phyloP scores from a whole-genome alignment of 2,329 filamentous ascomycete genomes.

The Leptographium radiaticola region DNA sequence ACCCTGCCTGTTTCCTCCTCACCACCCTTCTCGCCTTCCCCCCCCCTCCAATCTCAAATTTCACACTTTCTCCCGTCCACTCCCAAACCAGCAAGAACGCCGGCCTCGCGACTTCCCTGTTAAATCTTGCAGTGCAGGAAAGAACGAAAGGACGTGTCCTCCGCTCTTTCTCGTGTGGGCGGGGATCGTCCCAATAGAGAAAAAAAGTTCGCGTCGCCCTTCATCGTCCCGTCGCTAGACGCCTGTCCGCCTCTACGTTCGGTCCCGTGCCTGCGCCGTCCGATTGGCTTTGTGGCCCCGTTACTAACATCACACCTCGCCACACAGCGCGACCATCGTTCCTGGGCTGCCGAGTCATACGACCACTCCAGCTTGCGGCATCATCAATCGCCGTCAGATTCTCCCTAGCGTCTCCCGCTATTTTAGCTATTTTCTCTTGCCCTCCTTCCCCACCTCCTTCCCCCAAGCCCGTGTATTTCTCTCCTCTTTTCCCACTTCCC shows the following conservation, averaged over 20 bases:
- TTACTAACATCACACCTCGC: constrained; percentile 5
- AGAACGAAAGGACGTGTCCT: neutral
- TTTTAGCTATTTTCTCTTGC: constrained; percentile 2
- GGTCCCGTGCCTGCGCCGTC: neutral
- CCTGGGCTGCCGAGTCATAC: constrained; percentile 5
- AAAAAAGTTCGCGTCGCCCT: neutral
- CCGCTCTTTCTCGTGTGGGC: neutral
- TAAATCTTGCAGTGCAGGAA: neutral
- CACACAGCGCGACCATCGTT: constrained; percentile 1
- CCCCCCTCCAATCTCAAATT: neutral
- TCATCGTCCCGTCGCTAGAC: too few species aligned
- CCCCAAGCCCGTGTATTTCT: neutral
- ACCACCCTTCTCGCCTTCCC: neutral
- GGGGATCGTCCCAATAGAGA: too few species aligned
- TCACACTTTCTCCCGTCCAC: neutral
- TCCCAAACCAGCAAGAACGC: neutral
- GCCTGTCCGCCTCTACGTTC: neutral
- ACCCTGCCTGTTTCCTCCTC: neutral
- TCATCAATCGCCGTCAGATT: constrained; percentile 3
- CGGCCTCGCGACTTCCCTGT: neutral
- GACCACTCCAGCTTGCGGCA: constrained; percentile 2
- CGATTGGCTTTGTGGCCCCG: neutral
- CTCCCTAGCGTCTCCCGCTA: constrained; percentile 1
- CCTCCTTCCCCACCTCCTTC: neutral
- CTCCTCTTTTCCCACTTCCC: neutral